Base-by-base conservation (phyloP, 257 asterid genomes). In the Solanum appendiculatum region DNA sequence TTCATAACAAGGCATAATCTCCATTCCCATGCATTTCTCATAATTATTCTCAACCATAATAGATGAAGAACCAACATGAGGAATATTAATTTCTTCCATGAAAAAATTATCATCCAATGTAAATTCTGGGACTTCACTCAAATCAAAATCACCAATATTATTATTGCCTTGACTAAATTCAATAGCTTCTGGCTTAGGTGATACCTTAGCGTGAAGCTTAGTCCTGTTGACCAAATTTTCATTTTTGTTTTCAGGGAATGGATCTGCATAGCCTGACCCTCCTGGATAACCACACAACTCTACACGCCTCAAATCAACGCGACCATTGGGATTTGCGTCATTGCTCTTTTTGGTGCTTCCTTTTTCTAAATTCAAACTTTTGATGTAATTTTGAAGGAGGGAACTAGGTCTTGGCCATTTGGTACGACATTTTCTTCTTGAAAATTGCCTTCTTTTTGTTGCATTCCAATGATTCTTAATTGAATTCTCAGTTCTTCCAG, bases 401-500 rank as follows among this genome's bases (percentile, higher is more conserved):
- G 93, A 91, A 86, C 95, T 94, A 0, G 98, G 98, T 77, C 87
- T 93, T 3, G 98, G 98, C 97, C 95, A 94, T 84, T 94, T 94
- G 56, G 96, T 94, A 48, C 92, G 91, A 87, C 99, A 94, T 86
- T 94, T 94, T 81, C 98, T 88, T 36, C 93, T 88, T 1, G 98
- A 92, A n/a, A 94, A 89, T 68, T 96, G 98, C 77, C 97, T 91
- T 82, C 99, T 90, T 81, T 96, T 96, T 7, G 99, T 96, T 3
- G 99, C 98, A 63, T 96, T 96, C 99, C 99, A 96, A 36, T 96
- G 99, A 86, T 96, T 96, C 89, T 96, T 96, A 85, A 96, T 95
- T n/a, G 98, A 94, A 56, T 96, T 96, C 73, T 96, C 99, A 2
- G 95, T 96, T 89, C 98, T 91, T 78, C 97, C 98, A 0, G 93